These are phyloP conservation scores for Phytopythium aichiense DNA, from an alignment of 352 stramenopile species.

Conservation along the genomic window DNA sequence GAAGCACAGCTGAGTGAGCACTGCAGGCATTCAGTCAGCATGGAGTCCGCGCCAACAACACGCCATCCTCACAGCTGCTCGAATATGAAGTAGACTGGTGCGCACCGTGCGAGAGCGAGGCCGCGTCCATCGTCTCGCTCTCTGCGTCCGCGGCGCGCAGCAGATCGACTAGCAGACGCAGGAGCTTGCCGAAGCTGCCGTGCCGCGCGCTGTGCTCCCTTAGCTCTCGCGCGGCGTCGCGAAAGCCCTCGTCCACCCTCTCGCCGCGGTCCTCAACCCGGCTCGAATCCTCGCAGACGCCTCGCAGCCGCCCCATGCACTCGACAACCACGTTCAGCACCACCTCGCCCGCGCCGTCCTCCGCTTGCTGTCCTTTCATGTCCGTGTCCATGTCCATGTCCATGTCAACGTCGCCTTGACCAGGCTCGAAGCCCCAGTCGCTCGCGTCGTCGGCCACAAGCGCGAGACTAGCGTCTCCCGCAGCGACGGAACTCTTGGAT, in stretches of 20 bases:
- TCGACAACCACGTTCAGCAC: background rate
- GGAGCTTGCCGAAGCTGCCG: background rate
- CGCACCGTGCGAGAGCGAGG: constrained; percentile 1
- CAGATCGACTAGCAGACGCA: background rate
- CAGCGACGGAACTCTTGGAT: background rate
- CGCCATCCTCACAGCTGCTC: too few species aligned
- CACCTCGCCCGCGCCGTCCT: background rate
- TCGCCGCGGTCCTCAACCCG: background rate
- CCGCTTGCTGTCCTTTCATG: background rate
- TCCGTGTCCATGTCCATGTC: background rate
- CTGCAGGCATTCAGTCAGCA: background rate
- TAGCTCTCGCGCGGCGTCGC: background rate
- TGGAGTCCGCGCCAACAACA: background rate
- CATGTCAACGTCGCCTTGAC: too few species aligned
- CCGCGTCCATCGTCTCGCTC: background rate
- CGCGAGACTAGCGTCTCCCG: background rate
- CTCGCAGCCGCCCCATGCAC: background rate
- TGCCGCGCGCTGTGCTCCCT: background rate
- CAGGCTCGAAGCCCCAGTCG: background rate
- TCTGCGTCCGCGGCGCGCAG: background rate
- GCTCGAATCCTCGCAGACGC: background rate
- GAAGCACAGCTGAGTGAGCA: constrained; percentile 1
- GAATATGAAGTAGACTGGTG: too few species aligned
- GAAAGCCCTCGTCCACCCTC: constrained; percentile 1
- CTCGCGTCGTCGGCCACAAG: background rate